A percentile compares a stretch with the other conserved stretches of the same genome.
Conservation (phyloP, 2,329 filamentous ascomycete genomes). For the Microcyclospora tardicrescens region DNA sequence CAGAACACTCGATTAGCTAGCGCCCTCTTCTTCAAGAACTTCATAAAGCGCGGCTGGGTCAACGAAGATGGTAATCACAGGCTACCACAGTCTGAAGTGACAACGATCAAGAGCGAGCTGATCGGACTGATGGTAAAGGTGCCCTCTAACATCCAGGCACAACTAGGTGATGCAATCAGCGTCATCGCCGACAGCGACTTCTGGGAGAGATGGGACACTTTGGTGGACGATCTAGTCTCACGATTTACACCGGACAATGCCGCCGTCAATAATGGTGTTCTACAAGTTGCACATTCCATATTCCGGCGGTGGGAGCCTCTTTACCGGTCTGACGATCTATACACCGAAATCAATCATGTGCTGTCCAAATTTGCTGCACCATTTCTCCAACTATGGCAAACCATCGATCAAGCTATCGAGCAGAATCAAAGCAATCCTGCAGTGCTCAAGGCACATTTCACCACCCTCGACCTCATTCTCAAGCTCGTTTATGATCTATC, state of each 20-base stretch:
- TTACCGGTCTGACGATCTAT: slow-evolving; percentile 84
- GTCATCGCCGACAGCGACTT: slow-evolving; percentile 97
- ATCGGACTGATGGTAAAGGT: slow-evolving; percentile 94
- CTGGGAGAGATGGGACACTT: slow-evolving; percentile 89
- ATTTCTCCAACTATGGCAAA: slow-evolving; percentile 68
- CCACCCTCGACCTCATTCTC: slow-evolving; percentile 73
- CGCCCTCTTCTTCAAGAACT: slow-evolving; percentile 96
- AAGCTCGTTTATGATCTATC: slow-evolving; percentile 94
- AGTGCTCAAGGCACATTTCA: slow-evolving; percentile 63
- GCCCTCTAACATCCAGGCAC: slow-evolving; percentile 74
- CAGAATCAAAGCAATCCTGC: slow-evolving; percentile 64
- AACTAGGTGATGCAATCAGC: slow-evolving; percentile 92
- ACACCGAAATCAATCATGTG: slow-evolving; percentile 93
- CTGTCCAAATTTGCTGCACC: slow-evolving; percentile 70
- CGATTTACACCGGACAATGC: slow-evolving; percentile 71
- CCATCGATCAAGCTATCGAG: slow-evolving; percentile 57
- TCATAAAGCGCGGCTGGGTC: slow-evolving; percentile 87
- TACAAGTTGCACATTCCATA: slow-evolving; percentile 96
- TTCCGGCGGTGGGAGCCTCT: slow-evolving; percentile 92
- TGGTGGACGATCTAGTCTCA: slow-evolving; percentile 83
- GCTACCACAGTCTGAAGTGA: slow-evolving; percentile 68
- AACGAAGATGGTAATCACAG: slow-evolving; percentile 93
- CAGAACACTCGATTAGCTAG: slow-evolving; percentile 72
- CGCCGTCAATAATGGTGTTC: slow-evolving; percentile 78
- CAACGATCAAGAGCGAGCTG: slow-evolving; percentile 84